Evolutionary conservation across 768 basidiomycete genomes (phyloP), one percentile per base, ranked within the genome.

Genomic region (Lactifluus pinguis): DNA sequence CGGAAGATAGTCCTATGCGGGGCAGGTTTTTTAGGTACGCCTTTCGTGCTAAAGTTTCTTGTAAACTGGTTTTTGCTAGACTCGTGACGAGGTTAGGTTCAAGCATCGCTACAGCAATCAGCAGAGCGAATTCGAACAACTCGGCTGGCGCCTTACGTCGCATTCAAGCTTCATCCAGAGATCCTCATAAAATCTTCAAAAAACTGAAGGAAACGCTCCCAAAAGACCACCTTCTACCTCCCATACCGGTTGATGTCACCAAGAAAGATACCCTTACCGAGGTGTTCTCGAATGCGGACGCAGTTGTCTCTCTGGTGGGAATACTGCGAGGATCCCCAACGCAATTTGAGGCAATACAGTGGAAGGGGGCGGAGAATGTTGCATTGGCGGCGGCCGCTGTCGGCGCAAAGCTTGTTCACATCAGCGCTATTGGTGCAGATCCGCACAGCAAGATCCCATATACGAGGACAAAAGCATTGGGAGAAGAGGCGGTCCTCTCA

Each of bases 341-440:
- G 36, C 73, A 81, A 51, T 88, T 88, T 66, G 78, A 86, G 53
- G 73, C 73, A 10, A 76, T 86, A 15, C 87, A 89, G 65, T 78
- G 79, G 76, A 76, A 75, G 65, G 87, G 88, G 5, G 84, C 83
- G 17, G 79, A 82, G 65, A 85, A 87, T 65, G 81, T 90, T 8
- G 85, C 86, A 0, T 66, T 68, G 41, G 77, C 77, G 2, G 81
- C 84, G 0, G 77, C 75, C 60, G 69, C 75, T 6, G 75, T 69
- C 32, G 82, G 82, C 13, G 84, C 84, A 6, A 83, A 79, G 65
- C 72, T 86, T 17, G 75, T 86, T 25, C 85, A 87, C 65, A 72
- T 91, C 66, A 86, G 84, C 63, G 85, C 87, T 25, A 86, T 90
- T 67, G 86, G 86, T n/a, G 85, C 86, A n/a, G 77, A 87, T 68